Evolutionary conservation across 352 stramenopile species (phyloP), one percentile per base, ranked within the genome.

Genomic region (Phytophthora chlamydospora): DNA sequence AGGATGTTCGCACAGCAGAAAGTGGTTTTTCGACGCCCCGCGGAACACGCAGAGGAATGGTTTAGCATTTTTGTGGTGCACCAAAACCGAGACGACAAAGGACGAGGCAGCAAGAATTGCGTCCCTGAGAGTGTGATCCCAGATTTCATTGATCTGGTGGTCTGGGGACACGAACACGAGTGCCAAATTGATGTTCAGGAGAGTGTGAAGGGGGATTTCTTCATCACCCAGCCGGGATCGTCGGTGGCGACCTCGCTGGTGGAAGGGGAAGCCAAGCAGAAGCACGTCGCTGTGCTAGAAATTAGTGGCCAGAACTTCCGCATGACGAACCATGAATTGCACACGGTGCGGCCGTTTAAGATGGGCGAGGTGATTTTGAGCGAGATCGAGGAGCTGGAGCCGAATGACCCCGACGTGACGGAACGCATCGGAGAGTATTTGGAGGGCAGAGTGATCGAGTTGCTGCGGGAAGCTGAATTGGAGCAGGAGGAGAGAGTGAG

Each of bases 51-150:
- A 0, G 73, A 91, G 39, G 54, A 82, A 17, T 99, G 95, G 91
- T 99, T 99, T 69, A 99, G 98, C 68, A 95, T 99, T 31, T 99
- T 99, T 71, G 89, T 98, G 5, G 81, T 99, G 24, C 97, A 99
- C 78, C 98, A 99, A 82, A 99, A 99, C 78, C 88, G 97, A 52
- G 95, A 99, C 71, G 80, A 97, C 35, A 90, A 93, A 56, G 80
- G 91, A 33, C 73, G 85, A 16, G 96, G 96, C 27, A 72, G 65
- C 19, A 99, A 99, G 76, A 99, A 99, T 63, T 99, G 96, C 64
- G 81, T 99, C 11, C 95, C 97, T 21, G 97, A 99, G 76, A 93
- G 84, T 52, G 97, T 99, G 80, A 99, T 99, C 36, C 98, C 98
- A 0, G 85, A 98, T 46, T 99, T 98, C 79, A 99, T 99, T 66